Base-by-base conservation (phyloP, 371 early-diverging fungal genomes). In the Mucor mucedo region DNA sequence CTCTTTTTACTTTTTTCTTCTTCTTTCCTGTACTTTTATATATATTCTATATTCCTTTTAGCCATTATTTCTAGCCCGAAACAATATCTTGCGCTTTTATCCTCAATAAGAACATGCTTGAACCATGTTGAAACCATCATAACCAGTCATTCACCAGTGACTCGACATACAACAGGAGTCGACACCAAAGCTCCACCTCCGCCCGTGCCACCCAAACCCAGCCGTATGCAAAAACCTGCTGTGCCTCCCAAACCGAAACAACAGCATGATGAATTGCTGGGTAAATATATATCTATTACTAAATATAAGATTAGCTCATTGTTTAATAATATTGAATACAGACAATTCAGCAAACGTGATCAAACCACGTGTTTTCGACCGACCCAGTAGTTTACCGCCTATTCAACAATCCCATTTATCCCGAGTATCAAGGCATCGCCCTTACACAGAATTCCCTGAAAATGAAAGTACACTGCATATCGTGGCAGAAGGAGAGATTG, bases 1-100 rank as follows among this genome's bases (percentile, higher is more conserved):
- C 50, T 28, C 44, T 30, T 35, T 55, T 30, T 21, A 0, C 21
- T 21, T 21, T 21, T 21, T 21, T 21, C 21, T 21, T 21, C 21
- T 21, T 21, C 21, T 21, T 21, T 21, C 21, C 21, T 21, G 21
- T 21, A 21, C 21, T 21, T 21, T 21, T 21, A 21, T 21, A 21
- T 21, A 21, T 21, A 21, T 21, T 21, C 21, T 21, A 21, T 21
- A 21, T 47, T 47, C 35, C 10, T 44, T 21, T n/a, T 61, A 82
- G 83, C 83, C 48, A 78, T 82, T 63, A 59, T 79, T 47, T 71
- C 76, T 29, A 72, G 69, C 29, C 83, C 83, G 42, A 75, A 76
- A 38, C 73, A 79, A 27, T 75, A 78, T 55, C 28, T 58, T 10
- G 33, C 63, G 21, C 63, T 78, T 58, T 53, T 81, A 55, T 68